Evolutionary conservation across 139 green algal species (phyloP).

Genomic region (Coccomyxa sp.): DNA sequence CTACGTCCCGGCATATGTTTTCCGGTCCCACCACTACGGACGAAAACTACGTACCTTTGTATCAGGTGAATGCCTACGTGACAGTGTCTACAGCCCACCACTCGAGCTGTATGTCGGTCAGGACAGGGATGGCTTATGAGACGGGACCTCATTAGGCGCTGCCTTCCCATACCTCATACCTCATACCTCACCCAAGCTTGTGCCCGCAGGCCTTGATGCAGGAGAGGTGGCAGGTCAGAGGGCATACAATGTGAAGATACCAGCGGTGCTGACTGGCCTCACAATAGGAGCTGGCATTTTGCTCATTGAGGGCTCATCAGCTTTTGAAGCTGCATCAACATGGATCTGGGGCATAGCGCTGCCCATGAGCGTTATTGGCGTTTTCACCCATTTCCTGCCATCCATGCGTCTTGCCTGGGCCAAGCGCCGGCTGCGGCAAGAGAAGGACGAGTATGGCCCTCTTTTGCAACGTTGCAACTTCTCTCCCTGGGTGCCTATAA

Average conservation of each 20-base stretch:
- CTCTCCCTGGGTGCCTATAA: no score
- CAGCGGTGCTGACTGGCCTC: neutral
- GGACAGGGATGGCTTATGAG: neutral
- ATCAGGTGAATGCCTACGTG: no score
- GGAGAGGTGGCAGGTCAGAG: neutral
- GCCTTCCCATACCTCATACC: neutral
- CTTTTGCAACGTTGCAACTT: no score
- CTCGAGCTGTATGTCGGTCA: neutral
- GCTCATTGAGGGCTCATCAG: no score
- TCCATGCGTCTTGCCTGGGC: neutral
- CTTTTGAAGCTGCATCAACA: neutral
- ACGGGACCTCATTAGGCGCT: neutral
- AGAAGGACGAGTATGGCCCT: neutral
- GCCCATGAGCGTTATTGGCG: neutral
- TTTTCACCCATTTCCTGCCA: neutral
- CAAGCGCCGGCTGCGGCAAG: neutral
- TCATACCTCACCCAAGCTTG: neutral
- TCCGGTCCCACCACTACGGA: constrained; percentile 7
- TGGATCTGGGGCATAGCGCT: neutral
- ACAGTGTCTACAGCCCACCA: neutral
- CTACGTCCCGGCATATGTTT: constrained; percentile 7
- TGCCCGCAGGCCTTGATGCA: neutral
- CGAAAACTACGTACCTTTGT: constrained; percentile 9
- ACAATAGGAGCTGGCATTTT: neutral
- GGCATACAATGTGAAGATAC: neutral